Evolutionary conservation across 164 flowering plant species (phyloP).

Genomic region (Aristolochia fimbriata): DNA sequence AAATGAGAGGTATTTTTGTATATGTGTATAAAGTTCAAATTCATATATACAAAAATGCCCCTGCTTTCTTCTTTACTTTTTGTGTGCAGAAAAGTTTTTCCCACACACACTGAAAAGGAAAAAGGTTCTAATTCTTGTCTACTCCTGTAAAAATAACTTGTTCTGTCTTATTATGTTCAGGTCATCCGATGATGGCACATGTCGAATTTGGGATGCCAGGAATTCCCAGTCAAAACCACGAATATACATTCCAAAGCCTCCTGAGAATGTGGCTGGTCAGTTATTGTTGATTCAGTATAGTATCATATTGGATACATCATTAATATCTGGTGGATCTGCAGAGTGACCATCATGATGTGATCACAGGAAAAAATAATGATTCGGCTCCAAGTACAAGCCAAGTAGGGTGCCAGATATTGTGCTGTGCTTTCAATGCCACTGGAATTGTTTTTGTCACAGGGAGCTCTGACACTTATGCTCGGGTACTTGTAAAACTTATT

Average conservation of each 20-base stretch:
- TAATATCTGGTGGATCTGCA: neutral
- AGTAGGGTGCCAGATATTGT: constrained; percentile 60
- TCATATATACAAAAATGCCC: no score
- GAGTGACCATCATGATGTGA: neutral
- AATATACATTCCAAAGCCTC: constrained; percentile 63
- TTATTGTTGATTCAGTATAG: constrained; percentile 12
- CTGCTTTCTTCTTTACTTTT: no score
- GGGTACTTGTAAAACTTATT: constrained; percentile 69
- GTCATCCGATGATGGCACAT: constrained; percentile 95
- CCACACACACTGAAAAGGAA: no score
- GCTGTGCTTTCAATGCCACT: constrained; percentile 92
- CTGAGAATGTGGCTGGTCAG: constrained; percentile 51
- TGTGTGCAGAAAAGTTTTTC: no score
- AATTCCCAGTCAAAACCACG: constrained; percentile 46
- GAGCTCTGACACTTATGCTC: constrained; percentile 91
- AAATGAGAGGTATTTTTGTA: no score
- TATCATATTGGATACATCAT: neutral
- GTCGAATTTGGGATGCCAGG: constrained; percentile 95
- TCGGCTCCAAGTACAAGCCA: constrained; percentile 42
- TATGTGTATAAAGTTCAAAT: no score
- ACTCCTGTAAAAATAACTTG: no score
- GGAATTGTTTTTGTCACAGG: constrained; percentile 99
- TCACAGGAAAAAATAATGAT: constrained; percentile 51
- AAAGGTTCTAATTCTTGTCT: no score
- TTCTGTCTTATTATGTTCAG: constrained; percentile 21